These are phyloP conservation scores for Dipteronia dyeriana DNA, from an alignment of 345 rosid genomes.

Conservation along the genomic window DNA sequence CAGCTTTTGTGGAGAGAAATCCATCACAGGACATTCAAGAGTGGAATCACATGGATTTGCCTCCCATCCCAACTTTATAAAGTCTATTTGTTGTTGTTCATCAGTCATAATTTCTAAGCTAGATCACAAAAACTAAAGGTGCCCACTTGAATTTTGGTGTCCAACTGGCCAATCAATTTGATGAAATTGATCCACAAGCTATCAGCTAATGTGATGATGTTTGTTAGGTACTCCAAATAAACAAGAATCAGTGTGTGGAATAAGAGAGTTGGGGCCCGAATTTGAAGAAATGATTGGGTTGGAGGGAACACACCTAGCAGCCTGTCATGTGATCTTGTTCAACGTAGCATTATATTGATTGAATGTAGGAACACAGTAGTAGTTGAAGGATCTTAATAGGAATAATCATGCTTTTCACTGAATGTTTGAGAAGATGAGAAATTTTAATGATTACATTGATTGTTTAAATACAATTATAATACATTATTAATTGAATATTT, in stretches of 20 bases:
- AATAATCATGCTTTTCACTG: too few relatives aligned
- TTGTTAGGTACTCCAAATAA: neutral
- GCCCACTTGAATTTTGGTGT: neutral
- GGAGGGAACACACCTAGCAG: too few relatives aligned
- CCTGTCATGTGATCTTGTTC: too few relatives aligned
- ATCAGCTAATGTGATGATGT: neutral
- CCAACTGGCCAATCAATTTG: neutral
- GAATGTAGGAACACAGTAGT: too few relatives aligned
- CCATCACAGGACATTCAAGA: neutral
- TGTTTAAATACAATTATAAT: too few relatives aligned
- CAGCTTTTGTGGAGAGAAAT: neutral
- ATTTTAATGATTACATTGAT: too few relatives aligned
- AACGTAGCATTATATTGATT: too few relatives aligned
- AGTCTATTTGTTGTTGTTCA: neutral
- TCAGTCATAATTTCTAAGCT: neutral
- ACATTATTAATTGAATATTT: too few relatives aligned
- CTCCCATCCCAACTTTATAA: neutral
- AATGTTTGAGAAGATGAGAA: too few relatives aligned
- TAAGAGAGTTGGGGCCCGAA: neutral
- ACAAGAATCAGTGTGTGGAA: too few relatives aligned
- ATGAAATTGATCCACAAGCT: neutral
- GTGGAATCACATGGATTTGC: constrained; percentile 17
- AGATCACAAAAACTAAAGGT: neutral
- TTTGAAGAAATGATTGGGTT: neutral
- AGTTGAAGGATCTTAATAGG: too few relatives aligned